A percentile compares a stretch with the other conserved stretches of the same genome.
phyloP scores from a whole-genome alignment of 306 rosid genomes.

The Alnus glutinosa region DNA sequence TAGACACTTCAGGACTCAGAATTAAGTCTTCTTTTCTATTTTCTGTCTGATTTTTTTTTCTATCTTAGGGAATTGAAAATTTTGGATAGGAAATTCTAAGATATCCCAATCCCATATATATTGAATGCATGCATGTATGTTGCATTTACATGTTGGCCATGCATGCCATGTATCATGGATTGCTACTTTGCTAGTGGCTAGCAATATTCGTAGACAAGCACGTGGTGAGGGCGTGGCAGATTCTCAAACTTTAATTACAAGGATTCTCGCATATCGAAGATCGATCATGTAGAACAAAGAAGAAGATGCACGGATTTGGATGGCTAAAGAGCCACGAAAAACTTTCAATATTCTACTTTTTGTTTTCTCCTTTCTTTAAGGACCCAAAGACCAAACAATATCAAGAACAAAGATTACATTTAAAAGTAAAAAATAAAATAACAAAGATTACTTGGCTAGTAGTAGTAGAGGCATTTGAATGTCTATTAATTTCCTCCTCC shows the following conservation, averaged over 20 bases:
- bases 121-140: neutral
- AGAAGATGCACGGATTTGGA: conserved; percentile 26
- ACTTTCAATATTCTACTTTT: neutral
- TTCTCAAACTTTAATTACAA: conserved; percentile 28
- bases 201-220: neutral
- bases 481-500: no score
- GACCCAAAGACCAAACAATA: neutral
- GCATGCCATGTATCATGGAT: neutral
- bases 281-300: conserved; percentile 35
- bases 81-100: neutral
- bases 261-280: conserved; percentile 25
- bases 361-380: neutral
- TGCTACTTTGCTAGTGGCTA: neutral
- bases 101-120: neutral
- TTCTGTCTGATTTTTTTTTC: no score
- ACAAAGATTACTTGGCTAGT: no score
- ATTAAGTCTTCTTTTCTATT: no score
- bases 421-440: neutral
- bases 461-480: no score
- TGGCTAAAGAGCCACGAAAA: neutral
- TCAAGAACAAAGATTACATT: neutral
- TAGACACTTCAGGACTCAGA: no score
- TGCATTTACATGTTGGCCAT: neutral
- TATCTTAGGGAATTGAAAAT: neutral
- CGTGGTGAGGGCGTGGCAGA: conserved; percentile 13